Conservation (phyloP, 768 basidiomycete genomes). For the Rhodotorula toruloides region DNA sequence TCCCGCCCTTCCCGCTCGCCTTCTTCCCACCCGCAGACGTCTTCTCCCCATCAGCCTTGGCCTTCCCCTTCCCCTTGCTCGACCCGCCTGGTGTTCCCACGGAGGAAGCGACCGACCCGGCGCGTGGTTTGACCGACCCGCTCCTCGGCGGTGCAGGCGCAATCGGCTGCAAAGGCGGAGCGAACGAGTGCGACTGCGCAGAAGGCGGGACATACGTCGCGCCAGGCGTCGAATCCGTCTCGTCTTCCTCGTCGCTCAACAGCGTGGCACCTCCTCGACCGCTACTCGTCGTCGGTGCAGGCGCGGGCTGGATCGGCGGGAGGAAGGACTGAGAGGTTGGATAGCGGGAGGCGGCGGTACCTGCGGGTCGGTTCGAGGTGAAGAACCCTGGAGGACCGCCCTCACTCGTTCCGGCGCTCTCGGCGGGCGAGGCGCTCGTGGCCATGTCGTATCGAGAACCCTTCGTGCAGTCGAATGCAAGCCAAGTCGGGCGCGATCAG, state of each 20-base stretch:
- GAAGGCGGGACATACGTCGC: background rate
- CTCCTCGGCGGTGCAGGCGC: background rate
- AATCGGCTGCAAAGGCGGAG: background rate
- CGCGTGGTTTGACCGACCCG: background rate
- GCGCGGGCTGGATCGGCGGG: background rate
- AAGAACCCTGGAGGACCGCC: conserved; percentile 16
- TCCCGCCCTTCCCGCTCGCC: background rate
- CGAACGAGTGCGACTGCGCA: too few relatives aligned
- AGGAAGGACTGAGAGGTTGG: background rate
- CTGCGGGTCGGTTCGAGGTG: conserved; percentile 6
- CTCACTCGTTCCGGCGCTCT: too few relatives aligned
- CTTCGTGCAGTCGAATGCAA: too few relatives aligned
- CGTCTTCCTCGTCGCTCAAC: conserved; percentile 21
- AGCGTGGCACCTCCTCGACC: conserved; percentile 13
- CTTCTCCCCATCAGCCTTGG: background rate
- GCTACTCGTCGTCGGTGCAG: background rate
- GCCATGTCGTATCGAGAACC: too few relatives aligned
- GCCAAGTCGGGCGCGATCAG: too few relatives aligned
- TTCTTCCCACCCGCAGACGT: background rate
- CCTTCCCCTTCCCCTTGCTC: conserved; percentile 1
- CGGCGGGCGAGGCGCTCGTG: too few relatives aligned
- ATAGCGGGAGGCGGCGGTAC: background rate
- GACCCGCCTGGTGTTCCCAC: too few relatives aligned
- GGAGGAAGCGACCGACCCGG: background rate
- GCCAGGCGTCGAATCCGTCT: background rate